Evolutionary conservation across 2,329 filamentous ascomycete genomes (phyloP).

Genomic region (Fusarium begoniae): DNA sequence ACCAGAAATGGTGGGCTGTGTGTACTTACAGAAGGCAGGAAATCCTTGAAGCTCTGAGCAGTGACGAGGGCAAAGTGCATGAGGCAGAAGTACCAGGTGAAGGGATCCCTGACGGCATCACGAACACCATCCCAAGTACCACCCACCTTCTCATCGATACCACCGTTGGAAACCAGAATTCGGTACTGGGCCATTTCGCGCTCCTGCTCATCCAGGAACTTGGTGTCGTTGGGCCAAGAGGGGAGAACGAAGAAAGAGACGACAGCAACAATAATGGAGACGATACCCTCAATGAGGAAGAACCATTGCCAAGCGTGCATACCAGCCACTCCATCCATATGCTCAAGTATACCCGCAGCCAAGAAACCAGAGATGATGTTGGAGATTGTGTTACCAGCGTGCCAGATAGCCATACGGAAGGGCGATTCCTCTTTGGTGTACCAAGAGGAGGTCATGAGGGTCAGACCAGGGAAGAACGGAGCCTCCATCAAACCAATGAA

Average conservation of each 20-base stretch:
- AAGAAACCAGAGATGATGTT: constrained; percentile 57
- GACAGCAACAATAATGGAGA: constrained; percentile 46
- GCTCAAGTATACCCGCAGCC: constrained; percentile 54
- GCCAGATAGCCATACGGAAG: constrained; percentile 56
- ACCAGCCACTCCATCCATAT: constrained; percentile 51
- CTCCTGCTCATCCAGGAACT: constrained; percentile 51
- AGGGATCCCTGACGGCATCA: constrained; percentile 48
- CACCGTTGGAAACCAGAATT: constrained; percentile 49
- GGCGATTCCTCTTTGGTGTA: constrained; percentile 57
- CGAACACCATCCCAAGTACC: constrained; percentile 51
- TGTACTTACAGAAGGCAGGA: constrained; percentile 50
- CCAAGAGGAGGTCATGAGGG: constrained; percentile 54
- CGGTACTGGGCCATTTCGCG: constrained; percentile 51
- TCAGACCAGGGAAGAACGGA: constrained; percentile 53
- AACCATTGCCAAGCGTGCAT: constrained; percentile 55
- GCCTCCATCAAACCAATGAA: constrained; percentile 47
- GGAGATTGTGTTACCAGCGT: constrained; percentile 57
- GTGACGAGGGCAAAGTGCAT: constrained; percentile 57
- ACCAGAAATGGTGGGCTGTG: accelerated
- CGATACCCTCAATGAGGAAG: constrained; percentile 50
- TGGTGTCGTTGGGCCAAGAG: constrained; percentile 46
- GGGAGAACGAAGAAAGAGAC: constrained; percentile 49
- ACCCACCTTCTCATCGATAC: constrained; percentile 49
- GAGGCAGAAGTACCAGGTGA: constrained; percentile 51
- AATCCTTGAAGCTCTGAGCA: constrained; percentile 53